Percentiles rank a stretch among this genome's conserved stretches.
Conservation (phyloP, 2,329 filamentous ascomycete species). For the Diaporthe aspalathi region DNA sequence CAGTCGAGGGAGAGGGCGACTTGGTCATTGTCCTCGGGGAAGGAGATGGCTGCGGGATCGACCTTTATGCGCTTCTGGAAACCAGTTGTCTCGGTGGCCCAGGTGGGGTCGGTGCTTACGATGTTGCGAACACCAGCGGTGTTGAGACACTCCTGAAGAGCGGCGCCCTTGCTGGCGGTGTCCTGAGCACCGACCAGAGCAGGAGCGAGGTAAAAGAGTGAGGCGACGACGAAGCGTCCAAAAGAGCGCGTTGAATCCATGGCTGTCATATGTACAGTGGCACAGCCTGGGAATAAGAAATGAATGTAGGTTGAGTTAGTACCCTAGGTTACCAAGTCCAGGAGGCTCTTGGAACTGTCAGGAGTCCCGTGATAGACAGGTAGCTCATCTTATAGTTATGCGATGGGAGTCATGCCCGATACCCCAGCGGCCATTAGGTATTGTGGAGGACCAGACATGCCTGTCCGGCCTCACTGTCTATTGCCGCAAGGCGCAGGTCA, state of each 20-base stretch:
- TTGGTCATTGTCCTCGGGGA: conserved; percentile 3
- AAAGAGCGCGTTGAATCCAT: conserved; percentile 14
- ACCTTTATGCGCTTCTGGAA: conserved; percentile 20
- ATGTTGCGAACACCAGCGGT: conserved; percentile 2
- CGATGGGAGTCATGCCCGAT: neutral
- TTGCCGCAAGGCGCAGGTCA: neutral
- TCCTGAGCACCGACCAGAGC: conserved; percentile 7
- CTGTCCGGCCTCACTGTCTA: neutral
- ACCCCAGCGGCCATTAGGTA: neutral
- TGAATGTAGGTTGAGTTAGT: neutral
- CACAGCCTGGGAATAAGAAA: neutral
- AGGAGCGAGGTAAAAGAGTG: neutral
- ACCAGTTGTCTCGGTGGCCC: conserved; percentile 4
- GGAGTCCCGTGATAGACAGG: neutral
- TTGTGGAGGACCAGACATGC: neutral
- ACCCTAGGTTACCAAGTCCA: neutral
- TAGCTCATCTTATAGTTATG: neutral
- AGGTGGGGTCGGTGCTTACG: conserved; percentile 7
- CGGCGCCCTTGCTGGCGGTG: conserved; percentile 7
- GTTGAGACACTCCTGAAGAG: conserved; percentile 13
- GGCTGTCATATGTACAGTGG: conserved; percentile 21
- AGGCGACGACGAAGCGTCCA: conserved; percentile 10
- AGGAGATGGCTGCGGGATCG: conserved; percentile 13
- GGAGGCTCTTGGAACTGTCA: too few relatives aligned
- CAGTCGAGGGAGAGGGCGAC: conserved; percentile 7